Evolutionary conservation across 129 eudicot genomes (phyloP).

Genomic region (Ambrosia trifida): DNA sequence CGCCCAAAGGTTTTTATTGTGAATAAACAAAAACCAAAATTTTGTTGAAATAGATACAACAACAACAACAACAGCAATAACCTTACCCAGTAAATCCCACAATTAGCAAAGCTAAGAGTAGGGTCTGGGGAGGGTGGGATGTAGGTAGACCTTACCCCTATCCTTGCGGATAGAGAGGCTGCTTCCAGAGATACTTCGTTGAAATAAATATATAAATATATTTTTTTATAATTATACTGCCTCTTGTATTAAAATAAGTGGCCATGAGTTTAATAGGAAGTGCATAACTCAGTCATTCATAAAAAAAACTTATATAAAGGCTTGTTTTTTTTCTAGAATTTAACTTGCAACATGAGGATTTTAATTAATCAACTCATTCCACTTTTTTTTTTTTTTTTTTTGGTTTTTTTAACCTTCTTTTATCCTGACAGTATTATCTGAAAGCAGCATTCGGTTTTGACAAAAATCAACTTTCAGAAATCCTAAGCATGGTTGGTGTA

Average conservation of each 20-base stretch:
- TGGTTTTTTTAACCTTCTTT: background rate
- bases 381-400: too few species aligned
- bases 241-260: too few species aligned
- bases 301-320: background rate
- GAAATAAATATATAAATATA: too few species aligned
- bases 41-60: background rate
- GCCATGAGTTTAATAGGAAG: background rate
- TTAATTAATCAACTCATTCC: background rate
- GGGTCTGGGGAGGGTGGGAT: too few species aligned
- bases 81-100: too few species aligned
- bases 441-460: conserved; percentile 89
- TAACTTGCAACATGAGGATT: too few species aligned
- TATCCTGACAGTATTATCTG: conserved; percentile 68
- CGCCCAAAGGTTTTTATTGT: background rate
- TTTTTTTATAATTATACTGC: background rate
- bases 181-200: too few species aligned
- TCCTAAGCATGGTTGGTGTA: conserved; percentile 72
- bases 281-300: background rate
- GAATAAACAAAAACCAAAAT: background rate
- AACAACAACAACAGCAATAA: too few species aligned
- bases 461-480: conserved; percentile 92
- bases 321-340: background rate
- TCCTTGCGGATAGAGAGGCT: too few species aligned
- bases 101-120: too few species aligned
- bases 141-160: too few species aligned